These are phyloP conservation scores for Breviolum minutum DNA, from an alignment of 73 alveolate species.

Conservation along the genomic window DNA sequence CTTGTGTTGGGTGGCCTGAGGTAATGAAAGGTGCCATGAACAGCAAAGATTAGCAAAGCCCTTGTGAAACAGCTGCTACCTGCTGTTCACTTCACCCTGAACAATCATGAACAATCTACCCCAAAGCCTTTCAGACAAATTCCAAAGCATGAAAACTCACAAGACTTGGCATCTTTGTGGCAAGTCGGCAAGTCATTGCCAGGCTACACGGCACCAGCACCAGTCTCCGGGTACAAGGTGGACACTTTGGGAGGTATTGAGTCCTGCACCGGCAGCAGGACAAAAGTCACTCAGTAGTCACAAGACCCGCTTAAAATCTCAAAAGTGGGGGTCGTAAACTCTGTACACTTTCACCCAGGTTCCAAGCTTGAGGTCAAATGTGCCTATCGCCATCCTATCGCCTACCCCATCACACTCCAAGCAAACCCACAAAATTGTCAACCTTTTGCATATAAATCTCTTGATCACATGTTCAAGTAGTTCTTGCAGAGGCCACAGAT, in stretches of 20 bases:
- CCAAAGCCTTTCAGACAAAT: background rate
- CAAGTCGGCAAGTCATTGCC: background rate
- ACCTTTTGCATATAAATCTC: background rate
- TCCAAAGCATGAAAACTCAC: background rate
- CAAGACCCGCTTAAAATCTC: background rate
- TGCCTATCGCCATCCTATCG: background rate
- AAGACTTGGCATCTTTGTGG: no score
- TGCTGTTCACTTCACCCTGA: no score
- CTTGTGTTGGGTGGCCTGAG: no score
- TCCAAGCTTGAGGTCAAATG: no score
- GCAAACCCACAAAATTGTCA: background rate
- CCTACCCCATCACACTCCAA: background rate
- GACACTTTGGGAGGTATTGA: constrained; percentile 33
- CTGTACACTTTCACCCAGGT: no score
- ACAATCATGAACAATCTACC: background rate
- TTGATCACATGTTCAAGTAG: no score
- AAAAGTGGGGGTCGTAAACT: no score
- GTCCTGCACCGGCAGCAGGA: constrained; percentile 41
- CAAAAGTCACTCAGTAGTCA: background rate
- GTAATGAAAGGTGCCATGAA: no score
- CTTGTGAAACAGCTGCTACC: no score
- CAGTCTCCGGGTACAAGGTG: constrained; percentile 4
- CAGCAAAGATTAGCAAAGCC: no score
- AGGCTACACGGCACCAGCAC: constrained; percentile 62
- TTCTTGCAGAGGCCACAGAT: background rate